Evolutionary conservation across 2,329 filamentous ascomycete genomes (phyloP).

Genomic region (Pseudogymnoascus pannorum): DNA sequence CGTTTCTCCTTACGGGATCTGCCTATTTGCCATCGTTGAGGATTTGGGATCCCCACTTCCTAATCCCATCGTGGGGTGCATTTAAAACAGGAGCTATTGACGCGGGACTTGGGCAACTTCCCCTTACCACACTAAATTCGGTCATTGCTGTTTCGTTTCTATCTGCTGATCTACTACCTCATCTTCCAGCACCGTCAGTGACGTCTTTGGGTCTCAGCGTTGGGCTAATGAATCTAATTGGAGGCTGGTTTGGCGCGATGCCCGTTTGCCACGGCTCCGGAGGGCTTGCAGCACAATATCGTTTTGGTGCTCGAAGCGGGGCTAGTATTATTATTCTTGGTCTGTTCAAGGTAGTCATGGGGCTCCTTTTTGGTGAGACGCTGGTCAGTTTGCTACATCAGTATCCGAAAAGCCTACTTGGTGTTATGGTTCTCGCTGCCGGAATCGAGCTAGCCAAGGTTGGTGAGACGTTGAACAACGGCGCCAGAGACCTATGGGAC

Average conservation of each 20-base stretch:
- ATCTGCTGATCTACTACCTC: constrained; percentile 67
- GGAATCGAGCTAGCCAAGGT: constrained; percentile 83
- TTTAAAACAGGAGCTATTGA: constrained; percentile 50
- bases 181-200: constrained; percentile 59
- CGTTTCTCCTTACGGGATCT: constrained; percentile 39
- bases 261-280: constrained; percentile 91
- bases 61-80: constrained; percentile 35
- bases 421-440: constrained; percentile 83
- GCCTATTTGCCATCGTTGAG: constrained; percentile 43
- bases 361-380: constrained; percentile 65
- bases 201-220: constrained; percentile 78
- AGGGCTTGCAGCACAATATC: constrained; percentile 81
- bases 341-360: constrained; percentile 64
- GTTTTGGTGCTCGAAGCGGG: constrained; percentile 85
- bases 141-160: constrained; percentile 81
- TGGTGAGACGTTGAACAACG: constrained; percentile 75
- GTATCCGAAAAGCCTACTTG: constrained; percentile 72
- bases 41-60: constrained; percentile 52
- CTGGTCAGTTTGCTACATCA: constrained; percentile 62
- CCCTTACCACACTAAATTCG: constrained; percentile 86
- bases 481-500: constrained; percentile 53
- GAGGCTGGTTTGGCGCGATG: constrained; percentile 92
- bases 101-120: constrained; percentile 66
- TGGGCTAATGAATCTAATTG: constrained; percentile 71
- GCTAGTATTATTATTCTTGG: constrained; percentile 77